phyloP scores from a whole-genome alignment of 2,329 filamentous ascomycete species.

The Rutstroemia sp. region DNA sequence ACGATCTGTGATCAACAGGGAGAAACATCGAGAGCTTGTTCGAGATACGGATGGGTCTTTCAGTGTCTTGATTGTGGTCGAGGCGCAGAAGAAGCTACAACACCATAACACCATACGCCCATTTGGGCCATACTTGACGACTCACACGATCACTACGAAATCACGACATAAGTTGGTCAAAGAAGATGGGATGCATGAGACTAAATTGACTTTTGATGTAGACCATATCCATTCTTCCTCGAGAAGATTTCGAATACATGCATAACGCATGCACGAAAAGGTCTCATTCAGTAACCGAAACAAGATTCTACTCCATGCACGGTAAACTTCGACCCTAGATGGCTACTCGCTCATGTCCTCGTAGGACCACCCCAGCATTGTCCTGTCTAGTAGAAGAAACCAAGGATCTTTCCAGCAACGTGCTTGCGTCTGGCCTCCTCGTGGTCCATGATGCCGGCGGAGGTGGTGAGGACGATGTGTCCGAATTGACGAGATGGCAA shows the following conservation, averaged over 20 bases:
- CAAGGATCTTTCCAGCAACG: slow-evolving; percentile 97
- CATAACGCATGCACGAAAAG: slow-evolving; percentile 21
- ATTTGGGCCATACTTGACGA: too few relatives aligned
- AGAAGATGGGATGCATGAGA: slow-evolving; percentile 11
- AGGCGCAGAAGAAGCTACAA: too few relatives aligned
- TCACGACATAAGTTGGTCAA: neutral
- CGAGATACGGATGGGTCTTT: too few relatives aligned
- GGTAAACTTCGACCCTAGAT: slow-evolving; percentile 18
- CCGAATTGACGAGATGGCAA: slow-evolving; percentile 99
- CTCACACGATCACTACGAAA: too few relatives aligned
- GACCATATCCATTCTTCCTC: slow-evolving; percentile 24
- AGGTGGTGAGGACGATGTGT: slow-evolving; percentile 98
- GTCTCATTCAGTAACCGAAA: slow-evolving; percentile 21
- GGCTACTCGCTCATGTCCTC: slow-evolving; percentile 28
- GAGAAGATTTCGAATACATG: slow-evolving; percentile 19
- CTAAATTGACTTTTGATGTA: slow-evolving; percentile 29
- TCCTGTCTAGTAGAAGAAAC: slow-evolving; percentile 87
- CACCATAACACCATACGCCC: too few relatives aligned
- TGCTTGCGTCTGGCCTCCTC: slow-evolving; percentile 99
- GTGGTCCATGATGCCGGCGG: slow-evolving; percentile 99
- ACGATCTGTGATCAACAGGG: too few relatives aligned
- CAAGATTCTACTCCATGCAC: slow-evolving; percentile 17
- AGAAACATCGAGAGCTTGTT: too few relatives aligned
- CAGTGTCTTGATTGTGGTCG: too few relatives aligned
- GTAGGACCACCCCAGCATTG: slow-evolving; percentile 18